Percentiles rank a stretch among this genome's conserved stretches.
These are phyloP conservation scores for Crithidia thermophila DNA, from an alignment of 208 protist genomes.

Conservation along the genomic window DNA sequence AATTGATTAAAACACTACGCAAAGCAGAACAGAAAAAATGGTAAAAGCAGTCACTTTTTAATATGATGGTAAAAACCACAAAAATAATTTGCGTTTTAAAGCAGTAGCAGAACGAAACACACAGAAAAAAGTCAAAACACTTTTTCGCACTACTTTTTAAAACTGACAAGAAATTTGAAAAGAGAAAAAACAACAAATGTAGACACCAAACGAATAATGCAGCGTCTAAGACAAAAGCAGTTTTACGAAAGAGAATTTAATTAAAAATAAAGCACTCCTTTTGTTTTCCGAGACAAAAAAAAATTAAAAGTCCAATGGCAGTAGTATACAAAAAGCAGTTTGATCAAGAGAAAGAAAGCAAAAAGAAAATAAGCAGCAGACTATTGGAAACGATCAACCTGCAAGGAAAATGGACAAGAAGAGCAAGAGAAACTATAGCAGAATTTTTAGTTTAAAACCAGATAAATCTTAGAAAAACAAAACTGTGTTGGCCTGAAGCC, in stretches of 20 bases:
- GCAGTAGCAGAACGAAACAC: not conserved
- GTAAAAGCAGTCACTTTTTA: too few relatives aligned
- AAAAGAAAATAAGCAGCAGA: not conserved
- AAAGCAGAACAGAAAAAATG: too few relatives aligned
- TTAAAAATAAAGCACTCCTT: not conserved
- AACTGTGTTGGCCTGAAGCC: too few relatives aligned
- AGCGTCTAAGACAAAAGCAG: not conserved
- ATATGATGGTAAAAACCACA: too few relatives aligned
- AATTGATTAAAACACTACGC: too few relatives aligned
- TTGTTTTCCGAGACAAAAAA: conserved; percentile 18
- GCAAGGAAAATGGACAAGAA: conserved; percentile 10
- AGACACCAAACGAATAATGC: not conserved
- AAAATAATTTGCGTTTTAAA: too few relatives aligned
- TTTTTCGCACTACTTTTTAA: not conserved
- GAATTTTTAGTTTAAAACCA: not conserved
- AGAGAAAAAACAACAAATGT: not conserved
- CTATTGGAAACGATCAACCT: not conserved
- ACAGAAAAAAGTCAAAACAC: not conserved
- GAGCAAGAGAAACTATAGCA: not conserved
- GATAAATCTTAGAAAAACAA: too few relatives aligned
- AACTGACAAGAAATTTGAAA: not conserved
- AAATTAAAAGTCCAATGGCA: conserved; percentile 4
- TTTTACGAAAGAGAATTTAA: not conserved
- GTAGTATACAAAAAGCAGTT: conserved; percentile 9
- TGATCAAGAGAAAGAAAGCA: not conserved